Base-by-base conservation (phyloP, 192 early-diverging fungal species). In the Podila minutissima region DNA sequence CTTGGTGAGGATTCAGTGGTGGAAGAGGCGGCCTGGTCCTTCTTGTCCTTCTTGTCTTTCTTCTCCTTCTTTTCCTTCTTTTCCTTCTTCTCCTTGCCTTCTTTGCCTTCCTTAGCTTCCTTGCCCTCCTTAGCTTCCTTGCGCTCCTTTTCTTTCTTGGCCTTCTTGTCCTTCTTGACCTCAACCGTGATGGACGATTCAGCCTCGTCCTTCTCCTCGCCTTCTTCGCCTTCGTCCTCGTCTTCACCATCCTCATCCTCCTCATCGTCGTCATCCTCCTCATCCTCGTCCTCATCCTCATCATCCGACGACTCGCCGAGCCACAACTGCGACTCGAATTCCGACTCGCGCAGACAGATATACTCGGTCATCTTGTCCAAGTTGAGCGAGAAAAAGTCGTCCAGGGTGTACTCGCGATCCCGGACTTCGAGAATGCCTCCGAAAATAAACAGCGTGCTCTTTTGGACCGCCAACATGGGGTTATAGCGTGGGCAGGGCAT, bases 341-440 rank as follows among this genome's bases (percentile, higher is more conserved):
- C 86, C 28, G 89, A 88, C 26, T 67, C 79, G 20, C 77, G 82
- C 72, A 86, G 22, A 33, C 85, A 84, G 51, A 87, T 73, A 83
- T 88, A 94, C 70, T 87, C 87, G 12, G 76, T 84, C 69, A 86
- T 75, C 82, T 92, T 94, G 70, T 94, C 91, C 74, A 92, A 64
- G 63, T 93, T 89, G 35, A 91, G 51, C 11, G 85, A 73, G 86
- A 89, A 93, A 31, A 93, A 77, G 74, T 92, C 86, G 41, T 86
- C 84, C 61, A 90, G 69, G 0, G 91, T 93, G 66, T 88, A 82
- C 71, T 94, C 93, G 57, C 86, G 82, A 59, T 87, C 85, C 19
- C 75, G 78, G n/a, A 85, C 74, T 69, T 94, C 93, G 29, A 91
- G 63, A 57, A 94, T 87, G 5, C 93, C 92, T 12, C 92, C 92